Evolutionary conservation across 331 rosid genomes (phyloP).

Genomic region (Phaseolus coccineus): DNA sequence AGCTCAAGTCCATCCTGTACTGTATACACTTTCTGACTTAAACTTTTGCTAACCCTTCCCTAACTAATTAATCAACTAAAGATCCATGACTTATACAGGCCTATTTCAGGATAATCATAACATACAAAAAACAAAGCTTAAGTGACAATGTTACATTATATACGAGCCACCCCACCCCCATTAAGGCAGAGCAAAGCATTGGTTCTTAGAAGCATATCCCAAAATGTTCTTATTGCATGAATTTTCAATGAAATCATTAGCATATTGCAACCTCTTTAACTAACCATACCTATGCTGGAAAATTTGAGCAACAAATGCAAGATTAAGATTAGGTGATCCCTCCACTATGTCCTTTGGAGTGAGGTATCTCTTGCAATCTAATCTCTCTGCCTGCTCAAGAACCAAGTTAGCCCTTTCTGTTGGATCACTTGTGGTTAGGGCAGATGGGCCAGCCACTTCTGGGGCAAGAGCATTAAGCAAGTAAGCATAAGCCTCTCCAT

Average conservation of each 20-base stretch:
- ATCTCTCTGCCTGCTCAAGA: constrained; percentile 93
- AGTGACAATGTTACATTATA: not conserved
- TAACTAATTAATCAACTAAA: constrained; percentile 30
- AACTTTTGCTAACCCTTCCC: constrained; percentile 7
- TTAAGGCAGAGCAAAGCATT: constrained; percentile 14
- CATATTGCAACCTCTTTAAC: constrained; percentile 35
- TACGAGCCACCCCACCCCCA: constrained; percentile 8
- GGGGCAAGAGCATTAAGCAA: constrained; percentile 97
- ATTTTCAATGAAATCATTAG: constrained; percentile 14
- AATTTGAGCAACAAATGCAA: constrained; percentile 98
- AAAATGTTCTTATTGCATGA: constrained; percentile 12
- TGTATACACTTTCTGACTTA: not conserved
- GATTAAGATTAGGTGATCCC: constrained; percentile 98
- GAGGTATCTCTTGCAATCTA: constrained; percentile 93
- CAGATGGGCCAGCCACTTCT: constrained; percentile 79
- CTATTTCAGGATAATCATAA: constrained; percentile 34
- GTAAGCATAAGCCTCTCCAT: constrained; percentile 94
- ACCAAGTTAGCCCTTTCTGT: constrained; percentile 86
- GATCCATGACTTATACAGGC: constrained; percentile 18
- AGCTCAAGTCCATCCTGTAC: no score
- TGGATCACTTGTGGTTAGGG: constrained; percentile 72
- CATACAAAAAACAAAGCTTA: not conserved
- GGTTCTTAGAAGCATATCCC: constrained; percentile 22
- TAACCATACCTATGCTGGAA: constrained; percentile 91
- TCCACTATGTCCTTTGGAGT: constrained; percentile 93